Percentiles rank a stretch among this genome's conserved stretches.
These are phyloP conservation scores for Thinopyrum obtusiflorum DNA, from an alignment of 202 grass and related monocot species.

Conservation along the genomic window DNA sequence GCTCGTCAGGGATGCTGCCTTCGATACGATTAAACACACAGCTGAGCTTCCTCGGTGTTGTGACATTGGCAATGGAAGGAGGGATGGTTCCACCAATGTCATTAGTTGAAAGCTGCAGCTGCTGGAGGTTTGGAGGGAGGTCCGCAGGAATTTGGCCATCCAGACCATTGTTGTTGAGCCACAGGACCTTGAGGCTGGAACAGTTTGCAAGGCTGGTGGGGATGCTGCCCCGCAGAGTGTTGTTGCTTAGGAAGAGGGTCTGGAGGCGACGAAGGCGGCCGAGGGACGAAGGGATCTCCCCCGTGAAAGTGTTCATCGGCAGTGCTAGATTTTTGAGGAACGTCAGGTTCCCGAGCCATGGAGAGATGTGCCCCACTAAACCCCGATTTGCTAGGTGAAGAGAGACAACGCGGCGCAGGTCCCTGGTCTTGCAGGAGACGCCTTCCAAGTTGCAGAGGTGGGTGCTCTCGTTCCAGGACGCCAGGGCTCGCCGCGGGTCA, in stretches of 20 bases:
- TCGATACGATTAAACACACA: background rate
- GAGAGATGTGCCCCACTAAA: background rate
- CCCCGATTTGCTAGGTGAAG: background rate
- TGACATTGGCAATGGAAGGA: conserved; percentile 26
- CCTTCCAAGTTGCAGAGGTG: background rate
- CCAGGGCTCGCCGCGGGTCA: background rate
- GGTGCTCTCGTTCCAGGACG: background rate
- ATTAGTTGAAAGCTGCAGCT: background rate
- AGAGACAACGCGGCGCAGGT: background rate
- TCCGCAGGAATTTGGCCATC: conserved; percentile 13
- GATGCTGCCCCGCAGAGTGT: background rate
- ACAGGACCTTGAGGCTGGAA: conserved; percentile 1
- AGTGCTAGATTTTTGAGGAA: background rate
- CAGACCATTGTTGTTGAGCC: conserved; percentile 17
- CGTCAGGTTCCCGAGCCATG: background rate
- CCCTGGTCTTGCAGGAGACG: conserved; percentile 7
- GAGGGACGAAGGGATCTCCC: background rate
- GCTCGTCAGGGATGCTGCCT: conserved; percentile 27
- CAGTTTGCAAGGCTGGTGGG: conserved; percentile 17
- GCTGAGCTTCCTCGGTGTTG: background rate
- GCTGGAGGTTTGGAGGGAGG: background rate
- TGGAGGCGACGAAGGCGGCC: conserved; percentile 3
- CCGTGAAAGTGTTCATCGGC: background rate
- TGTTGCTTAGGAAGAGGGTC: background rate
- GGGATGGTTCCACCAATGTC: conserved; percentile 29